phyloP scores from a whole-genome alignment of 78 protist species.

The Dictyostelium citrinum region DNA sequence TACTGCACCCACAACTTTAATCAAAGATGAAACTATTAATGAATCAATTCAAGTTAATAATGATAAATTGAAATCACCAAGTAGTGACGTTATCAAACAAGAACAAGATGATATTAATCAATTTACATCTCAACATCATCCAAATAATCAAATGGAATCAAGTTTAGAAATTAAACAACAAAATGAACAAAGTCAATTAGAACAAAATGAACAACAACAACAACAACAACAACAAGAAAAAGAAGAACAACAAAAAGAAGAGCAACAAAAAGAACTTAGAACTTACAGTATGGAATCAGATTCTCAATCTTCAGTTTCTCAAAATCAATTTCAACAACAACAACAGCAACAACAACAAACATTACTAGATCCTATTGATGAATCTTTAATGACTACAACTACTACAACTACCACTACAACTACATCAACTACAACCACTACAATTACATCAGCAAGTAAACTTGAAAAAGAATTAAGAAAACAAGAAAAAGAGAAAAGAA shows the following conservation, averaged over 20 bases:
- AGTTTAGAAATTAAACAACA: background rate
- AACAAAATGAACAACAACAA: too few relatives aligned
- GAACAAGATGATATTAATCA: background rate
- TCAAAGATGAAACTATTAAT: background rate
- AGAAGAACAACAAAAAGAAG: too few relatives aligned
- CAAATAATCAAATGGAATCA: background rate
- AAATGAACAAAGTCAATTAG: background rate
- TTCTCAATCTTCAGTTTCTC: background rate
- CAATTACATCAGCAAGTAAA: background rate
- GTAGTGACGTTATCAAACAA: background rate
- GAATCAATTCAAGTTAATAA: background rate
- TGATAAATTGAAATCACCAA: background rate
- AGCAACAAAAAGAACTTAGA: background rate
- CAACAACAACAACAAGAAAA: too few relatives aligned
- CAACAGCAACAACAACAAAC: background rate
- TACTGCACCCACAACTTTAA: background rate
- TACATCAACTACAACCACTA: background rate
- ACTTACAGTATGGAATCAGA: background rate
- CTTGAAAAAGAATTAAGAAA: background rate
- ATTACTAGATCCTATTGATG: background rate
- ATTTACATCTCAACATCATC: background rate
- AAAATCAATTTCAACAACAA: background rate
- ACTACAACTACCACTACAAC: background rate
- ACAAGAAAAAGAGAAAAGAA: constrained; percentile 30
- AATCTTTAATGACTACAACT: background rate